phyloP scores from a whole-genome alignment of 140 eudicot species.

The Flaveria floridana region DNA sequence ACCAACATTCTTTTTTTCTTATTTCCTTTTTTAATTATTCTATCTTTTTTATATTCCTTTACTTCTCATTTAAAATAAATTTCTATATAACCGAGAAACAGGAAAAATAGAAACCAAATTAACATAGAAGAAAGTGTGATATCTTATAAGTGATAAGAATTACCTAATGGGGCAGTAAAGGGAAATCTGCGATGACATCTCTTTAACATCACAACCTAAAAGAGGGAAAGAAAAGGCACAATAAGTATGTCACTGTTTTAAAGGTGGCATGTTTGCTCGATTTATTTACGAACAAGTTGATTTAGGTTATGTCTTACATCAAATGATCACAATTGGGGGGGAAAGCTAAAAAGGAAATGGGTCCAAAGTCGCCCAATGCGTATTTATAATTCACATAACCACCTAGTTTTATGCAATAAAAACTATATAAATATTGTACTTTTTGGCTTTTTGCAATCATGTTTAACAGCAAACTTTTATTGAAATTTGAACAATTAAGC shows the following conservation, averaged over 20 bases:
- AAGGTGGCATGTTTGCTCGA: background rate
- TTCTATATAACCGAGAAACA: background rate
- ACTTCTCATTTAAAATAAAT: slow-evolving; percentile 2
- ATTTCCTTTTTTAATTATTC: background rate
- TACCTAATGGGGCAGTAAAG: slow-evolving; percentile 54
- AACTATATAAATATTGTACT: background rate
- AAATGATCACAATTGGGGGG: background rate
- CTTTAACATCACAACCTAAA: slow-evolving; percentile 35
- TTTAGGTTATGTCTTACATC: background rate
- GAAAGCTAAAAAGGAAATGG: background rate
- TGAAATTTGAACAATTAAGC: background rate
- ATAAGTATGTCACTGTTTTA: slow-evolving; percentile 1
- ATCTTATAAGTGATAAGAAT: background rate
- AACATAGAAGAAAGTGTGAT: background rate
- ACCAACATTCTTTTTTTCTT: background rate
- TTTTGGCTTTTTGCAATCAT: slow-evolving; percentile 14
- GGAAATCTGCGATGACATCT: slow-evolving; percentile 40
- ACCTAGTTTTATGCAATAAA: background rate
- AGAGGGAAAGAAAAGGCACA: slow-evolving; percentile 12
- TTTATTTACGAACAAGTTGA: background rate
- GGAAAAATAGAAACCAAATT: background rate
- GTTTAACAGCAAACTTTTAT: background rate
- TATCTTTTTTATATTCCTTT: background rate
- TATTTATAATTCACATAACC: background rate
- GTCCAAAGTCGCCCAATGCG: background rate